phyloP scores from a whole-genome alignment of 202 grass and related monocot genomes.

The Setaria italica region DNA sequence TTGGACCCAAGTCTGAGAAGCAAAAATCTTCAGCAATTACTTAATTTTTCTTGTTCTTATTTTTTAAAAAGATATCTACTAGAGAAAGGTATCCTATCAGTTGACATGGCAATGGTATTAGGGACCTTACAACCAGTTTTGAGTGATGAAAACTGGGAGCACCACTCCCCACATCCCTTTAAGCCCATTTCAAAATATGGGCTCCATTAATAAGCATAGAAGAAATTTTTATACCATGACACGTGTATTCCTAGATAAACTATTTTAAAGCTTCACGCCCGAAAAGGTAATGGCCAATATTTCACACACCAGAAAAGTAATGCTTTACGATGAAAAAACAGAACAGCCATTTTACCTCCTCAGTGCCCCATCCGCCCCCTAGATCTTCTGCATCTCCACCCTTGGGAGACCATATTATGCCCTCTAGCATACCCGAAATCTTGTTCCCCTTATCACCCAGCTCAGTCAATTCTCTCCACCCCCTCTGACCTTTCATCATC shows the following conservation, averaged over 20 bases:
- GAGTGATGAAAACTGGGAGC: conserved; percentile 1
- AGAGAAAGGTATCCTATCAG: conserved; percentile 7
- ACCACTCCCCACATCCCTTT: conserved; percentile 12
- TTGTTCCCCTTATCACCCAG: conserved; percentile 88
- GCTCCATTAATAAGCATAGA: conserved; percentile 12
- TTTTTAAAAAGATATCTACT: conserved; percentile 21
- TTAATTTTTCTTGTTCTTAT: not conserved
- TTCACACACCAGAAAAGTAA: conserved; percentile 15
- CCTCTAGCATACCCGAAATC: conserved; percentile 74
- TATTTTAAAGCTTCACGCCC: not conserved
- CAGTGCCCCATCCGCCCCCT: conserved; percentile 63
- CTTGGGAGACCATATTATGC: conserved; percentile 78
- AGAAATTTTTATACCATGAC: conserved; percentile 24
- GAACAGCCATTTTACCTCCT: conserved; percentile 71
- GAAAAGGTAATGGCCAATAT: conserved; percentile 22
- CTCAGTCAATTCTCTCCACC: conserved; percentile 87
- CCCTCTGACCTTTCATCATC: conserved; percentile 98
- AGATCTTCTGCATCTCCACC: conserved; percentile 52
- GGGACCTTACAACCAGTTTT: not conserved
- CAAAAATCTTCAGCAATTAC: conserved; percentile 32
- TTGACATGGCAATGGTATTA: not conserved
- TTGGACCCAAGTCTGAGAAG: conserved; percentile 20
- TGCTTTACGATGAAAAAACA: not conserved
- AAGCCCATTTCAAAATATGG: conserved; percentile 18
- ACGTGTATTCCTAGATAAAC: not conserved